Evolutionary conservation across 2,329 filamentous ascomycete species (phyloP).

Genomic region (Apiospora saccharicola): DNA sequence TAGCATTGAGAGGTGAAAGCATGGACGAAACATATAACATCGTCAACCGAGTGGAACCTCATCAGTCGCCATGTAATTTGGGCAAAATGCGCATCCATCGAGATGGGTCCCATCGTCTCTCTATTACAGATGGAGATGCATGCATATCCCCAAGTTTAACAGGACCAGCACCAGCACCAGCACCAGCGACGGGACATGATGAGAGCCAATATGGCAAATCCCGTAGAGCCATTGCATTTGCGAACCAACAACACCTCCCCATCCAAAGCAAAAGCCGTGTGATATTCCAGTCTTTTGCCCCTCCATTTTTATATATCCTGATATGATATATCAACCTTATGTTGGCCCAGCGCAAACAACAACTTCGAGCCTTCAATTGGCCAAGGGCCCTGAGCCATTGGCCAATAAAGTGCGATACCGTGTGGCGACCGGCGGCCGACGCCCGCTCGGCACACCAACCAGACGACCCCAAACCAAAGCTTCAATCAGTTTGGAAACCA

Average conservation of each 20-base stretch:
- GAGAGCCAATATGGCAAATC: neutral
- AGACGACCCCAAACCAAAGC: slow-evolving; percentile 8
- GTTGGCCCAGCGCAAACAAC: slow-evolving; percentile 30
- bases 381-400: slow-evolving; percentile 42
- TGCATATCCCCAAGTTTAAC: neutral
- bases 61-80: neutral
- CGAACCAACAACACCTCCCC: neutral
- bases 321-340: slow-evolving; percentile 26
- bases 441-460: slow-evolving; percentile 16
- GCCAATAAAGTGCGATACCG: slow-evolving; percentile 42
- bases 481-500: slow-evolving; percentile 10
- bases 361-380: slow-evolving; percentile 37
- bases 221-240: neutral
- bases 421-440: slow-evolving; percentile 22
- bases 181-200: neutral
- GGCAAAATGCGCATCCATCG: neutral
- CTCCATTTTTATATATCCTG: neutral
- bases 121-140: neutral
- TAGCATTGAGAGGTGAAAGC: neutral
- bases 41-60: slow-evolving; percentile 18
- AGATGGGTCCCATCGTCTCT: neutral
- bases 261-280: neutral
- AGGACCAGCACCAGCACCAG: neutral
- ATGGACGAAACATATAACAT: neutral
- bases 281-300: no score